phyloP scores from a whole-genome alignment of 495 filamentous ascomycete species.

The Aspergillus incahuasiensis region DNA sequence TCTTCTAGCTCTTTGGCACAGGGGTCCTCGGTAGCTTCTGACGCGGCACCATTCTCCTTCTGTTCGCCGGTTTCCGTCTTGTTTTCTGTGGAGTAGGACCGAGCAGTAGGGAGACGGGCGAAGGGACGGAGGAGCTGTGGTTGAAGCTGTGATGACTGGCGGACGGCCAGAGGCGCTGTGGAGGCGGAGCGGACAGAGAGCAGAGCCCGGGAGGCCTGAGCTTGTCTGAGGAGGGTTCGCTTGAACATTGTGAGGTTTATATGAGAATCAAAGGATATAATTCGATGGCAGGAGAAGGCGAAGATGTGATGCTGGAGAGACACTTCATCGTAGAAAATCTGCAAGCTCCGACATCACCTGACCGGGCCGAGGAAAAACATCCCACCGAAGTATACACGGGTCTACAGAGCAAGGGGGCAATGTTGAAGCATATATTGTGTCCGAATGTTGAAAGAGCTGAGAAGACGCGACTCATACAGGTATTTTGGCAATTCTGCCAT shows the following conservation, averaged over 20 bases:
- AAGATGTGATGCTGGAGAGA: not conserved
- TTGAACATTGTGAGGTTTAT: slow-evolving; percentile 38
- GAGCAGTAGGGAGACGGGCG: slow-evolving; percentile 24
- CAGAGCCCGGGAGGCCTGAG: slow-evolving; percentile 37
- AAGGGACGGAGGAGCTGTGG: slow-evolving; percentile 32
- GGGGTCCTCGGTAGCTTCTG: slow-evolving; percentile 46
- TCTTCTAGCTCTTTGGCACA: slow-evolving; percentile 66
- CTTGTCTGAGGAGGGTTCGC: slow-evolving; percentile 41
- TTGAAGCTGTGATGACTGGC: slow-evolving; percentile 37
- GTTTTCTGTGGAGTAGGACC: slow-evolving; percentile 44
- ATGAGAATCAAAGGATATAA: slow-evolving; percentile 5
- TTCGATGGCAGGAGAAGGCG: not conserved
- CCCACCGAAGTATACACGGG: slow-evolving; percentile 10
- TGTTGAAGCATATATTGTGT: no score
- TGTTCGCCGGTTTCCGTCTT: slow-evolving; percentile 32
- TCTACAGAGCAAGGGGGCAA: no score
- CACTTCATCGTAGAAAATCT: slow-evolving; percentile 16
- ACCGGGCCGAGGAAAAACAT: slow-evolving; percentile 15
- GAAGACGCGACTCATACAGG: no score
- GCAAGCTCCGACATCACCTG: slow-evolving; percentile 13
- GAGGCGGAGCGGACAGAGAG: slow-evolving; percentile 32
- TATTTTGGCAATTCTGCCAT: no score
- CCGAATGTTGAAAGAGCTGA: no score
- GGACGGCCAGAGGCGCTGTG: slow-evolving; percentile 30
- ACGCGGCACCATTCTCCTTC: slow-evolving; percentile 29